Evolutionary conservation across 2,329 filamentous ascomycete species (phyloP).

Genomic region (Cladosporium cucumerinum): DNA sequence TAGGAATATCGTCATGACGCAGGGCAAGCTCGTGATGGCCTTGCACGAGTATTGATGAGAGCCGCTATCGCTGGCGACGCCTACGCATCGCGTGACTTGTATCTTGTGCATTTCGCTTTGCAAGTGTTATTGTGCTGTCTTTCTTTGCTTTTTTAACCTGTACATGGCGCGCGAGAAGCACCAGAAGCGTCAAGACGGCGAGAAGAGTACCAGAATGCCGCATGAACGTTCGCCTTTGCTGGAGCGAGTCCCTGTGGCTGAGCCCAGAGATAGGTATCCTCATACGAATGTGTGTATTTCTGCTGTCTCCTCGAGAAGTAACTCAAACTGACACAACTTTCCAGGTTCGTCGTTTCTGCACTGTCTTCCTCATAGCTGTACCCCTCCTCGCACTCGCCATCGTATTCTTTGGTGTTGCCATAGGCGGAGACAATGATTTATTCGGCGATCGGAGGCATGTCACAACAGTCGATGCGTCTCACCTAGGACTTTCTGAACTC

Average conservation of each 20-base stretch:
- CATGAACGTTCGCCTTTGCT: slow-evolving; percentile 65
- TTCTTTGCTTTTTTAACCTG: neutral
- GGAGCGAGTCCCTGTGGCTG: slow-evolving; percentile 57
- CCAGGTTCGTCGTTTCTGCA: slow-evolving; percentile 62
- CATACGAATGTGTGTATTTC: slow-evolving; percentile 28
- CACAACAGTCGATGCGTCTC: neutral
- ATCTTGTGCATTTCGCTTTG: neutral
- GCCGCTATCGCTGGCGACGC: slow-evolving; percentile 5
- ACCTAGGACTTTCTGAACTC: slow-evolving; percentile 21
- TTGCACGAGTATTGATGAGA: neutral
- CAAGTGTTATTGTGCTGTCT: neutral
- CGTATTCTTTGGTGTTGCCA: slow-evolving; percentile 38
- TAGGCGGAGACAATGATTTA: slow-evolving; percentile 34
- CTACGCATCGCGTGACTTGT: slow-evolving; percentile 9
- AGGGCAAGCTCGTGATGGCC: slow-evolving; percentile 13
- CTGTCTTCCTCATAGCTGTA: slow-evolving; percentile 48
- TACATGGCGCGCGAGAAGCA: slow-evolving; percentile 13
- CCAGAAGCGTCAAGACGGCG: slow-evolving; percentile 7
- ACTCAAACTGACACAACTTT: slow-evolving; percentile 1
- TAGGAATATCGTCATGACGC: slow-evolving; percentile 17
- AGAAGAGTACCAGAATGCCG: slow-evolving; percentile 36
- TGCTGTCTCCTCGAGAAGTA: neutral
- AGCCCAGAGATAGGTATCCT: slow-evolving; percentile 54
- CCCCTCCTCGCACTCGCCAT: slow-evolving; percentile 39
- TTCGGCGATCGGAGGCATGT: slow-evolving; percentile 34